Evolutionary conservation across 805 yeast genomes (phyloP), one percentile per base, ranked within the genome.

Genomic region (Gaillardinia entomophila): DNA sequence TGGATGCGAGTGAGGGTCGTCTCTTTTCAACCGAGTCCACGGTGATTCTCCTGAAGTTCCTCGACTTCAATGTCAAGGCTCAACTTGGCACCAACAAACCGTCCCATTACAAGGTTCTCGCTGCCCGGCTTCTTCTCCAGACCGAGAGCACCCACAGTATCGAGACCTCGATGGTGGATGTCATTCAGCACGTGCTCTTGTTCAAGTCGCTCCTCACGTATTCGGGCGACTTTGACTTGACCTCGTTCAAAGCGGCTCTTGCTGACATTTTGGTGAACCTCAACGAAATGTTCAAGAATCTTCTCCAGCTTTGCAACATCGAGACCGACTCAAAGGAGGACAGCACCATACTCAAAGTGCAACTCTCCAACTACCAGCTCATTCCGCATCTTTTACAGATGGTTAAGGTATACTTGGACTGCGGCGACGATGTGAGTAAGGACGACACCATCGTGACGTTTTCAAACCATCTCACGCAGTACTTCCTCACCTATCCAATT

Each of bases 301-400:
- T 26, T 6, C 27, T 41, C 16, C 35, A 40, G 27, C 10, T 28
- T 10, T 19, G 8, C 8, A 10, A 10, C 22, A 6, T 28, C 13
- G 18, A 28, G 16, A n/a, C 6, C 12, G 5, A 5, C 11, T 16
- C 13, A 6, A 12, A 28, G 14, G 26, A n/a, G n/a, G 8, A 27
- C 24, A 23, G 27, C 14, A 37, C 46, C 12, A 26, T 26, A 6
- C 37, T 42, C 35, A 50, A 54, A 31, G 40, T 58, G 12, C 43
- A 42, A 17, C 31, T 45, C 37, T 50, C 60, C 17, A 60, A 59
- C 33, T 55, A 51, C 40, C 62, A 59, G 32, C 31, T 57, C 13
- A 40, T 55, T 13, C 60, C 57, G n/a, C 60, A 55, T 18, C 40
- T 60, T 12, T 41, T 60, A 15, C 63, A 58, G 26, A 34, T 59